Evolutionary conservation across 176 grass and related monocot genomes (phyloP).

Genomic region (Oryza brachyantha): DNA sequence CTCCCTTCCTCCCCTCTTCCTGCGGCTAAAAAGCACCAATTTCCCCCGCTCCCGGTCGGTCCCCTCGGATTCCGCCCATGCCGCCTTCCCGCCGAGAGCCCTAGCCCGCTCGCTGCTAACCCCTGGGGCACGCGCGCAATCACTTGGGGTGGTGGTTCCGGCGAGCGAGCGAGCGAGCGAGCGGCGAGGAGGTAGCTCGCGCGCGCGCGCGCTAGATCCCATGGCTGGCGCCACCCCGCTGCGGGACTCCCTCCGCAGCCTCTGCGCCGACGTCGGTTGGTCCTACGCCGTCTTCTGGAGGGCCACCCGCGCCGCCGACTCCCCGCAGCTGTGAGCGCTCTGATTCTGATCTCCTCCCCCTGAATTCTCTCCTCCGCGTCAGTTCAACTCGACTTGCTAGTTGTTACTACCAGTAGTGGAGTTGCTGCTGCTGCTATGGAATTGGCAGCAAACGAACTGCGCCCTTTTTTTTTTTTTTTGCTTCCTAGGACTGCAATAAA

Average conservation of each 20-base stretch:
- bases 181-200: neutral
- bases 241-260: constrained; percentile 40
- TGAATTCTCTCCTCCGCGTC: neutral
- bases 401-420: neutral
- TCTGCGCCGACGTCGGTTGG: constrained; percentile 52
- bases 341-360: neutral
- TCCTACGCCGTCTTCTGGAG: constrained; percentile 58
- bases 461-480: too few species aligned
- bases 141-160: too few species aligned
- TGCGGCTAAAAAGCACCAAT: neutral
- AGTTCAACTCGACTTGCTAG: neutral
- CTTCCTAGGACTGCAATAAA: constrained; percentile 19
- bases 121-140: too few species aligned
- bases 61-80: constrained; percentile 25
- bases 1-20: neutral
- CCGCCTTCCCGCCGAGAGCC: neutral
- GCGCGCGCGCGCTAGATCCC: constrained; percentile 1
- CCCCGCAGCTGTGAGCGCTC: constrained; percentile 39
- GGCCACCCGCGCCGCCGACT: constrained; percentile 20
- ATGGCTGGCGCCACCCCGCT: constrained; percentile 36
- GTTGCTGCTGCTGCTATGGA: neutral
- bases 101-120: constrained; percentile 2
- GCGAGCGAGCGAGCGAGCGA: neutral
- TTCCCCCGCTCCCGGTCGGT: neutral
- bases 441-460: neutral